Evolutionary conservation across 2,329 filamentous ascomycete species (phyloP).

Genomic region (Exophiala spinifera): DNA sequence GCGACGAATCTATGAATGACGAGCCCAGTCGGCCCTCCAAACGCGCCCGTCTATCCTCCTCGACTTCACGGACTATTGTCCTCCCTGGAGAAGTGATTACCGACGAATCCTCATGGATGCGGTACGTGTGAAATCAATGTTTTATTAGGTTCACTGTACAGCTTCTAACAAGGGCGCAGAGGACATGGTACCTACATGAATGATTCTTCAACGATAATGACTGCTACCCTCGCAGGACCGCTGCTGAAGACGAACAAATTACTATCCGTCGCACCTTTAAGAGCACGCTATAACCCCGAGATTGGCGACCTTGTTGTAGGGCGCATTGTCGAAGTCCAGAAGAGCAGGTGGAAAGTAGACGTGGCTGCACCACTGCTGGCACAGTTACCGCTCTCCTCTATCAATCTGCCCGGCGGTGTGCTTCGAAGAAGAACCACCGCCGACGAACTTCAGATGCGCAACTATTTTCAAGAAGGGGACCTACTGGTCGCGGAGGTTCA

Average conservation of each 20-base stretch:
- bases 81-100: constrained; percentile 89
- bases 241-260: constrained; percentile 95
- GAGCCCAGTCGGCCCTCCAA: constrained; percentile 44
- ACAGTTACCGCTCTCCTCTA: constrained; percentile 77
- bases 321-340: constrained; percentile 91
- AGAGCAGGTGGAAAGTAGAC: constrained; percentile 90
- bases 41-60: constrained; percentile 36
- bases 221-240: constrained; percentile 85
- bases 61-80: constrained; percentile 56
- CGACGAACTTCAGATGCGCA: constrained; percentile 93
- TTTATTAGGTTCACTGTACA: no score
- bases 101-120: constrained; percentile 95
- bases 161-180: constrained; percentile 43
- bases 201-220: constrained; percentile 60
- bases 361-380: constrained; percentile 85
- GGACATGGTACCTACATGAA: constrained; percentile 81
- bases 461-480: constrained; percentile 96
- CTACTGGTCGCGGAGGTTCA: constrained; percentile 94
- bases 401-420: constrained; percentile 93
- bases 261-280: constrained; percentile 82
- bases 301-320: constrained; percentile 95
- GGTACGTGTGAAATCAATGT: constrained; percentile 8
- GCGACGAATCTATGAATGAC: constrained; percentile 47
- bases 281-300: constrained; percentile 89
- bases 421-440: constrained; percentile 87